Evolutionary conservation across 2,329 filamentous ascomycete genomes (phyloP), one percentile per base, ranked within the genome.

Genomic region (Atkinsonella texensis): DNA sequence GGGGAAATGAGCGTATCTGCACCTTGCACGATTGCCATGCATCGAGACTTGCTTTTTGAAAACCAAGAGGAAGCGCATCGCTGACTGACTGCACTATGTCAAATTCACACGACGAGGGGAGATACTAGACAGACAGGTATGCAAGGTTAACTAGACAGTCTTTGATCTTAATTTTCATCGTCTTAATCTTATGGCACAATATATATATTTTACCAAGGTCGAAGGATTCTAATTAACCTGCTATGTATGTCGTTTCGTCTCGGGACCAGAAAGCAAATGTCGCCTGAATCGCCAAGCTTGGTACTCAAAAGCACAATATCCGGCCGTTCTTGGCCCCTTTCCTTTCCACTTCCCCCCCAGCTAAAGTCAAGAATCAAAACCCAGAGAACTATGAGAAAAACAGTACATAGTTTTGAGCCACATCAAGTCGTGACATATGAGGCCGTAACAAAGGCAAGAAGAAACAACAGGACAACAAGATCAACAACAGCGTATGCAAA

Each of bases 341-440:
- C 31, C n/a, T 46, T 35, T 18, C n/a, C 18, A 3, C 38, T n/a
- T 28, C 8, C 38, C 31, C 9, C 31, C 31, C 8, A 47, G 10
- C 20, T 39, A 41, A 11, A 39, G 20, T 15, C 7, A 52, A 43
- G 41, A 38, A 20, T 11, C 2, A 4, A 45, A 17, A 3, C 38
- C 45, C 32, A 9, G 10, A 40, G 32, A 31, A 6, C 17, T 31
- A 35, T 13, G 32, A 12, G 15, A 48, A 28, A 3, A 20, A 23
- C 20, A n/a, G 13, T n/a, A 23, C n/a, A 35, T 18, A 15, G 18
- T 35, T 46, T 35, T 35, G 12, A 35, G 57, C 56, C 60, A 55
- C 51, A 54, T 49, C 53, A 53, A 49, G 52, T 55, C 53, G 48
- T 55, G 54, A 58, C 50, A 23, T 43, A 51, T 2, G 20, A 51